Conservation (phyloP, 2,329 filamentous ascomycete species). For the Venturia aucupariae region DNA sequence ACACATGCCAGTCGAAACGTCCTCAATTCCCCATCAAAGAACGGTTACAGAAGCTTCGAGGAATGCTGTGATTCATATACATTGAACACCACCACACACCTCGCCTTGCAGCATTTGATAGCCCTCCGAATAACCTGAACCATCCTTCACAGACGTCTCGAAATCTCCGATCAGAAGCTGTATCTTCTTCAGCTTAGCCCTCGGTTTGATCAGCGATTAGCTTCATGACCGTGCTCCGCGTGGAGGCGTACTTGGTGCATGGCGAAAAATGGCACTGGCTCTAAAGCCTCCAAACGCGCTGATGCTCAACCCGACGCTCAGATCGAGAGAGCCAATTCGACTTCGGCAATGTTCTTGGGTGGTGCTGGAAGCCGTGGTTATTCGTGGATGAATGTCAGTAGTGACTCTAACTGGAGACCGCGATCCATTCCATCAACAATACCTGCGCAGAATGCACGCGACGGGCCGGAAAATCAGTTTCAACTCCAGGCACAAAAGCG, state of each 20-base stretch:
- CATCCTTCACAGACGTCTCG: not conserved
- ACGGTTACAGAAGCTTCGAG: not conserved
- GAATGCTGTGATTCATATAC: not conserved
- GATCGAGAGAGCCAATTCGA: not conserved
- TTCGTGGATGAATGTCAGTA: not conserved
- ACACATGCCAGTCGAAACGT: not conserved
- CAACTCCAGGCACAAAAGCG: not conserved
- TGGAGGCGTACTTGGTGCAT: not conserved
- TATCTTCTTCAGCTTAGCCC: not conserved
- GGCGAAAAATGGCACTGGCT: not conserved
- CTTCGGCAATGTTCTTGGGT: not conserved
- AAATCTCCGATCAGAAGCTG: not conserved
- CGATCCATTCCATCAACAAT: not conserved
- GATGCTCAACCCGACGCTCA: not conserved
- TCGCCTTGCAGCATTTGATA: not conserved
- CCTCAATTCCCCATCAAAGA: not conserved
- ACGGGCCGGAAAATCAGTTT: not conserved
- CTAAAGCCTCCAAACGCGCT: not conserved
- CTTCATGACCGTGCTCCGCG: conserved; percentile 1
- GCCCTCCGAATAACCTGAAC: not conserved
- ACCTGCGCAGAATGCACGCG: not conserved
- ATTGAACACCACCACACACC: not conserved
- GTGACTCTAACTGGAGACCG: not conserved
- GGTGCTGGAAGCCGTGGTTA: not conserved
- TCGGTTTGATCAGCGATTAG: not conserved